Evolutionary conservation across 2,329 filamentous ascomycete genomes (phyloP), one percentile per base, ranked within the genome.

Genomic region (Colletotrichum tabaci): DNA sequence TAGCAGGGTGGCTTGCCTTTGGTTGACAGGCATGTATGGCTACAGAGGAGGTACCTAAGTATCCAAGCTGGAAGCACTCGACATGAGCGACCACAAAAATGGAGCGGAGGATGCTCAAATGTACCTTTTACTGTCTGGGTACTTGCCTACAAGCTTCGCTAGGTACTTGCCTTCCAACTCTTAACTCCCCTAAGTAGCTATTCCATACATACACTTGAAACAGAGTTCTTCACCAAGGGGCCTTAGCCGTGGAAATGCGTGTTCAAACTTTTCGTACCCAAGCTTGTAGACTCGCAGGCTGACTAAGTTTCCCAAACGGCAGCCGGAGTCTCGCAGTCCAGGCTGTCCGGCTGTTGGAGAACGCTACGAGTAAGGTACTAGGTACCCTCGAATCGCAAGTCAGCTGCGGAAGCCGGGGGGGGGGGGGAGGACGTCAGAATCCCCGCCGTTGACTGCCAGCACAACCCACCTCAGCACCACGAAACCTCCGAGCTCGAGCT

Each of bases 401-500:
- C 63, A 55, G 40, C 56, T 50, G 35, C 60, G 47, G 47, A 12
- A 62, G 68, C 58, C 58, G 68, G 64, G 67, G 67, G 68, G 7
- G 30, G 56, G 68, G 64, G 67, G 62, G 68, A 9, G 30, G 56
- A 68, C 66, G 68, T 68, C 68, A 68, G 52, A 35, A 63, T 62
- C 68, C 68, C 68, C 65, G 68, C 68, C 58, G 52, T 68, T 23
- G 38, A 57, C 68, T 71, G 57, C 65, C 65, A 68, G 58, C 65
- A 55, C 50, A 71, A 66, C 65, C 68, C 68, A 71, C 57, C 46
- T 68, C 65, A 40, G 61, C 61, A 71, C 58, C 52, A 68, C 58
- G 64, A 63, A 62, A 68, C 64, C 46, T 68, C 52, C 68, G 65
- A 68, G 64, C 65, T 71, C 58, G 52, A 71, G 68, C 65, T 68